Conservation (phyloP, 495 filamentous ascomycete species). For the Aspergillus nanangensis region DNA sequence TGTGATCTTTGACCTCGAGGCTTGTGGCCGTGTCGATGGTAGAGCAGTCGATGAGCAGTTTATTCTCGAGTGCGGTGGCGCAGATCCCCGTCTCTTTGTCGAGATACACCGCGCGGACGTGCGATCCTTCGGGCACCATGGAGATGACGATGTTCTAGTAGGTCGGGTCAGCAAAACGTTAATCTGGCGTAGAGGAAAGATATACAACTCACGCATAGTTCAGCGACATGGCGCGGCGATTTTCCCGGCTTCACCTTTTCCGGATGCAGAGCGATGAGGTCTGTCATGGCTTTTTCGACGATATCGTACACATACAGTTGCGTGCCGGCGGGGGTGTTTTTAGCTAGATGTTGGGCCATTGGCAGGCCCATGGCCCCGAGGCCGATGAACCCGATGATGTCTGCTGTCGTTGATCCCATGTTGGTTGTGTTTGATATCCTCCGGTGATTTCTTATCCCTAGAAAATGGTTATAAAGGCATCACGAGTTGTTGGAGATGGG, state of each 20-base stretch:
- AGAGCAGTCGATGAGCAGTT: slow-evolving; percentile 39
- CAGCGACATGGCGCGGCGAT: slow-evolving; percentile 36
- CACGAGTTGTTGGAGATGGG: too few relatives aligned
- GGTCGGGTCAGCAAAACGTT: not conserved
- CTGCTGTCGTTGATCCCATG: not conserved
- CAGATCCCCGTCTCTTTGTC: slow-evolving; percentile 27
- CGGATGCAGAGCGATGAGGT: slow-evolving; percentile 22
- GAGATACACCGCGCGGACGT: slow-evolving; percentile 56
- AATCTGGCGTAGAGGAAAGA: not conserved
- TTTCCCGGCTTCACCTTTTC: slow-evolving; percentile 18
- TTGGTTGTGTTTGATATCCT: too few relatives aligned
- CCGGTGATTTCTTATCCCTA: too few relatives aligned
- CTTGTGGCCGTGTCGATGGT: slow-evolving; percentile 42
- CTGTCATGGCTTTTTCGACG: slow-evolving; percentile 21
- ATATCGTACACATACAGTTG: slow-evolving; percentile 39
- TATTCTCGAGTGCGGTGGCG: slow-evolving; percentile 19
- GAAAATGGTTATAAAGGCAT: too few relatives aligned
- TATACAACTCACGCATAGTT: slow-evolving; percentile 38
- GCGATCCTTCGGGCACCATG: slow-evolving; percentile 61
- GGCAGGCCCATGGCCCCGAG: slow-evolving; percentile 45
- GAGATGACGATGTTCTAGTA: slow-evolving; percentile 59
- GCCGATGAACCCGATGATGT: slow-evolving; percentile 40
- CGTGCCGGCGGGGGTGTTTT: slow-evolving; percentile 27
- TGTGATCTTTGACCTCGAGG: slow-evolving; percentile 28
- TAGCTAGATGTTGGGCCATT: slow-evolving; percentile 36